A percentile compares a stretch with the other conserved stretches of the same genome.
Evolutionary conservation across 1,284 basidiomycete genomes (phyloP).

Genomic region (Apiotrichum laibachii): DNA sequence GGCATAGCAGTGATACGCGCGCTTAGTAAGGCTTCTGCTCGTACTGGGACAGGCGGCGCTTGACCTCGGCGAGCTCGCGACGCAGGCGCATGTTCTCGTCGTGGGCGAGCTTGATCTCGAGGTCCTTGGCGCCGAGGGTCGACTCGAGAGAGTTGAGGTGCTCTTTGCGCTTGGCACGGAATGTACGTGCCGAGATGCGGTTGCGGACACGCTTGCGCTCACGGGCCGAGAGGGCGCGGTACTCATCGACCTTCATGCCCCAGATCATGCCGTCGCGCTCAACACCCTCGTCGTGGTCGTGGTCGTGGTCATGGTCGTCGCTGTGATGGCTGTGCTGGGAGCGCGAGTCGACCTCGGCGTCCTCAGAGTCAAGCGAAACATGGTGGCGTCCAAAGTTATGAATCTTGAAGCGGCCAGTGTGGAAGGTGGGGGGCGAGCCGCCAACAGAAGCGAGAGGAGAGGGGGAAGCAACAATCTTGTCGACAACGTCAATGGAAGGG

Average conservation of each 20-base stretch:
- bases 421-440: slow-evolving; percentile 9
- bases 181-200: slow-evolving; percentile 50
- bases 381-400: slow-evolving; percentile 1
- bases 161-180: slow-evolving; percentile 51
- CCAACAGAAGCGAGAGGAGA: slow-evolving; percentile 8
- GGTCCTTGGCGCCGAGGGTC: slow-evolving; percentile 42
- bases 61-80: slow-evolving; percentile 40
- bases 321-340: slow-evolving; percentile 14
- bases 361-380: slow-evolving; percentile 35
- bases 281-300: slow-evolving; percentile 48
- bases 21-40: slow-evolving; percentile 23
- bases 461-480: slow-evolving; percentile 29
- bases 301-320: slow-evolving; percentile 23
- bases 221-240: slow-evolving; percentile 44
- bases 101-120: slow-evolving; percentile 41
- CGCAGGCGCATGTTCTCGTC: slow-evolving; percentile 43
- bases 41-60: slow-evolving; percentile 36
- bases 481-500: slow-evolving; percentile 34
- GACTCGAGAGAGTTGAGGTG: slow-evolving; percentile 45
- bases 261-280: slow-evolving; percentile 53
- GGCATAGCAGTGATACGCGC: background rate
- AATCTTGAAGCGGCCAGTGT: background rate
- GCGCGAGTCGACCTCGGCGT: slow-evolving; percentile 26
- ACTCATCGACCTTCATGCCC: slow-evolving; percentile 52
- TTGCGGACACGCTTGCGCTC: slow-evolving; percentile 51